Evolutionary conservation across 192 early-diverging fungal species (phyloP), one percentile per base, ranked within the genome.

Genomic region (Rhizoclosmatium sp.): DNA sequence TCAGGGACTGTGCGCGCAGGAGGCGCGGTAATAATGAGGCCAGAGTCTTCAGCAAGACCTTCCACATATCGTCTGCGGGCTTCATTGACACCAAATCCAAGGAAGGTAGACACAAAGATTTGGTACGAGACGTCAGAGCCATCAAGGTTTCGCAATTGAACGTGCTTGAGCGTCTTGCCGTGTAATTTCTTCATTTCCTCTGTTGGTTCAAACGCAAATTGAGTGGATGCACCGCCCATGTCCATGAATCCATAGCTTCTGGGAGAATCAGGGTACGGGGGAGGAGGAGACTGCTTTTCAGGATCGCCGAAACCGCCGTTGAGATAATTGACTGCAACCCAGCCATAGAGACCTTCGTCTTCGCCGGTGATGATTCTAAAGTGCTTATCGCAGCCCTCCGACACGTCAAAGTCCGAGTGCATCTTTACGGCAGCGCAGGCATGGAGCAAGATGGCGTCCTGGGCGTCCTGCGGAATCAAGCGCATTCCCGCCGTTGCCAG

Each of bases 51-150:
- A 12, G 72, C 72, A 7, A 75, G 14, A n/a, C 72, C 42, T 85
- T 95, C 93, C 12, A 94, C 83, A 75, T 97, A 96, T 51, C 96
- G 79, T 66, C 93, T 82, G 2, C 97, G 84, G 2, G 98, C 97
- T 84, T 98, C 92, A 77, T 98, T 98, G 1, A 93, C 94, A n/a
- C 98, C 98, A 76, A 95, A 98, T 1, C 98, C 97, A 5, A 99
- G 87, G 80, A 97, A 99, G 0, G 96, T 96, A 0, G 94, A 93
- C 44, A 95, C 94, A 88, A 95, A 98, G 9, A 99, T 93, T 40
- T 85, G 74, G 79, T 91, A 93, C 3, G 84, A 75, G 0, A 88
- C 45, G 61, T 86, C 86, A 14, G 78, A 45, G 0, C 95, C 95
- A 65, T 89, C 93, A 2, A 95, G 76, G 4, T 89, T 92, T 4